Base-by-base conservation (phyloP, 352 stramenopile genomes). In the Phytophthora palmivora region DNA sequence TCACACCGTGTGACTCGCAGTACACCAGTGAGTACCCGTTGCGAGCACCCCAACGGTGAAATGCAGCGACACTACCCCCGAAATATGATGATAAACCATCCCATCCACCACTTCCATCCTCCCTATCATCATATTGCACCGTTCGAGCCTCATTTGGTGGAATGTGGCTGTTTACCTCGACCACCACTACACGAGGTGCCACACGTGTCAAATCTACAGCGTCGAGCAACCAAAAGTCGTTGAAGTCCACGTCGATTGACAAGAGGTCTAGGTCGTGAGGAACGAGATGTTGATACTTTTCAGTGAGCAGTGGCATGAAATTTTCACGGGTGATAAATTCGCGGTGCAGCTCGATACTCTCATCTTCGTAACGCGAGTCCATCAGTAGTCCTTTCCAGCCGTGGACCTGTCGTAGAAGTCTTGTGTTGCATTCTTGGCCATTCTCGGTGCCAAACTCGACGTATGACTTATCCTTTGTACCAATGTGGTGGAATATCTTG, bases 231-330 rank as follows among this genome's bases (percentile, higher is more conserved):
- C 79, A 90, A 55, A 82, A 93, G 50, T 90, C 82, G 44, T 91
- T 91, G 45, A 93, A 93, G 24, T 91, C 78, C 26, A 91, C 78
- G 46, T 91, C 84, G 26, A 92, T 70, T 2, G 80, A 89, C 36
- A 92, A 60, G 26, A 91, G 45, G 53, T 92, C 83, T 11, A 92
- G 72, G 28, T 78, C 67, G 3, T 33, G 54, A 14, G 73, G 69
- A 28, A 91, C 79, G 12, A 70, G 43, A 7, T 51, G 42, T 4
- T 42, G 26, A 50, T 88, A 72, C 50, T 73, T 75, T 32, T 60
- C 34, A 49, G 43, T 28, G 14, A 92, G 78, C 10, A 92, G 63
- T 26, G 45, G 24, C 58, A 87, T 88, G 53, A 91, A 64, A 57
- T 92, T 90, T 24, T 83, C 78, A 4, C 74, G 67, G 4, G 79